phyloP scores from a whole-genome alignment of 2,329 filamentous ascomycete species.

The Talaromyces sp. region DNA sequence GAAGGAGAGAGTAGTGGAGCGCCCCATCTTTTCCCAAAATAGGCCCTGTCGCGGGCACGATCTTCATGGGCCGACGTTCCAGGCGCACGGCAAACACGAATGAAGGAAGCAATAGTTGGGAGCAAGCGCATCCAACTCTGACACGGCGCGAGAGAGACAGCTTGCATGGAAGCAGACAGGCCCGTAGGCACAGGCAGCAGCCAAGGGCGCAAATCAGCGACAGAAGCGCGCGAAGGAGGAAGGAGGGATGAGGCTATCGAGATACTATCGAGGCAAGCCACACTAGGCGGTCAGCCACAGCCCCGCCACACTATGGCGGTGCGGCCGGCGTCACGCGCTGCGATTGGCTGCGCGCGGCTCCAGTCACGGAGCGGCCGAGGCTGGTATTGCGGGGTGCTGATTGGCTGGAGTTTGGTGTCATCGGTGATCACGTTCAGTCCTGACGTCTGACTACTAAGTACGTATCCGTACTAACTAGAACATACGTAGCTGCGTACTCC shows the following conservation, averaged over 20 bases:
- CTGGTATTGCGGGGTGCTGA: background rate
- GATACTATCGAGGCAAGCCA: slow-evolving; percentile 12
- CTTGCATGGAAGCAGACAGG: background rate
- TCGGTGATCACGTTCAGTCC: background rate
- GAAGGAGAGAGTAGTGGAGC: background rate
- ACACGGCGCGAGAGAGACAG: background rate
- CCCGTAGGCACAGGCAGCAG: background rate
- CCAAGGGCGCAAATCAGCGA: background rate
- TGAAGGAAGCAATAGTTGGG: background rate
- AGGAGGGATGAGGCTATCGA: slow-evolving; percentile 11
- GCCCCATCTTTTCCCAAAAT: background rate
- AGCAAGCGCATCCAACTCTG: no score
- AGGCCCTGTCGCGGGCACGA: background rate
- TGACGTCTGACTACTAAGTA: background rate
- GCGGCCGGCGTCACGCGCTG: background rate
- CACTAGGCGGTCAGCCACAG: slow-evolving; percentile 9
- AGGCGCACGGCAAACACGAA: background rate
- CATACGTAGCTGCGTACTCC: no score
- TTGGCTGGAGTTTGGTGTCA: background rate
- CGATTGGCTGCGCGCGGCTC: background rate
- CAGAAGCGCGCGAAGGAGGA: no score
- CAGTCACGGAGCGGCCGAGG: slow-evolving; percentile 10
- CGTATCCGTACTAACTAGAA: background rate
- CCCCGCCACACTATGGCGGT: slow-evolving; percentile 11
- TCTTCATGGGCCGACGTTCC: background rate